phyloP scores from a whole-genome alignment of 495 filamentous ascomycete species.

The Podospora fimiseda region DNA sequence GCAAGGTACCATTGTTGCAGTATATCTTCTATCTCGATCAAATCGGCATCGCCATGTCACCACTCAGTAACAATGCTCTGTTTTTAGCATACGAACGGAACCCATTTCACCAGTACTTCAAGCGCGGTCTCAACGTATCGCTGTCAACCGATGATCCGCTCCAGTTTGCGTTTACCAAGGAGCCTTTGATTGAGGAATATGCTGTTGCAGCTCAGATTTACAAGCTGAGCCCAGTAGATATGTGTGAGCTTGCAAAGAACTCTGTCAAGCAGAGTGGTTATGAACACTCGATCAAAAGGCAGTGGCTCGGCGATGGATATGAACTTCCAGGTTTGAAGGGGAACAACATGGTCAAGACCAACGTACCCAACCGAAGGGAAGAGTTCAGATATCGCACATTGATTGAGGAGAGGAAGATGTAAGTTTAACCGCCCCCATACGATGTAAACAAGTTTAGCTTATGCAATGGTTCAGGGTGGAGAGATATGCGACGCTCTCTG shows the following conservation, averaged over 20 bases:
- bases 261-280: constrained; percentile 93
- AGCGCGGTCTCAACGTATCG: constrained; percentile 88
- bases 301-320: constrained; percentile 79
- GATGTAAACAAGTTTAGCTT: not conserved
- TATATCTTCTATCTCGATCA: constrained; percentile 98
- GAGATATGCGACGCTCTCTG: constrained; percentile 20
- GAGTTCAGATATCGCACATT: constrained; percentile 82
- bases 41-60: constrained; percentile 98
- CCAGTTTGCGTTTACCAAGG: constrained; percentile 97
- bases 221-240: constrained; percentile 93
- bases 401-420: constrained; percentile 77
- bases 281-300: constrained; percentile 76
- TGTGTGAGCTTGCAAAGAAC: constrained; percentile 97
- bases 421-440: constrained; percentile 21
- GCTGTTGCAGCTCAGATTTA: constrained; percentile 97
- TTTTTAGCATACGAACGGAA: constrained; percentile 98
- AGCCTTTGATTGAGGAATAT: constrained; percentile 96
- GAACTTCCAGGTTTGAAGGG: constrained; percentile 66
- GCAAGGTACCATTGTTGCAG: constrained; percentile 90
- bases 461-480: constrained; percentile 22
- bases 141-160: constrained; percentile 95
- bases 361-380: constrained; percentile 88
- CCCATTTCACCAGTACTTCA: constrained; percentile 91
- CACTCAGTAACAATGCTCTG: constrained; percentile 92
- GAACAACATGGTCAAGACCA: constrained; percentile 90